phyloP scores from a whole-genome alignment of 371 early-diverging fungal species.

The Mortierella sp. region DNA sequence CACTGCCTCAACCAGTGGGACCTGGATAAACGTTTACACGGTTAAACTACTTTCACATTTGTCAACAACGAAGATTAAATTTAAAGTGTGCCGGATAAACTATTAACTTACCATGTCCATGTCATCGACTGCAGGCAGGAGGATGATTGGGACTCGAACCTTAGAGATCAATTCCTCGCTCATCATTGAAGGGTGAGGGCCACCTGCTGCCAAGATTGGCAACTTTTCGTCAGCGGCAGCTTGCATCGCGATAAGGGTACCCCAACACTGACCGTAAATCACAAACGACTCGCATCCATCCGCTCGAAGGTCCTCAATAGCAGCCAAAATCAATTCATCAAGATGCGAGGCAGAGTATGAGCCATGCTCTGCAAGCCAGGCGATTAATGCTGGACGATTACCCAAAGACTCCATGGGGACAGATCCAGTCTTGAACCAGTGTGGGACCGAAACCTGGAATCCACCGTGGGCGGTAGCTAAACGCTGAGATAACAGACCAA shows the following conservation, averaged over 20 bases:
- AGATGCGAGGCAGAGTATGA: constrained; percentile 28
- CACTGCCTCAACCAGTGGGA: constrained; percentile 17
- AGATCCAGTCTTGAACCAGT: constrained; percentile 20
- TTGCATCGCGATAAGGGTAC: constrained; percentile 20
- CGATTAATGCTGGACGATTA: neutral
- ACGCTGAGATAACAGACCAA: constrained; percentile 10
- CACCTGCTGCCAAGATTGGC: constrained; percentile 25
- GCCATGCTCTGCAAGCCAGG: constrained; percentile 27
- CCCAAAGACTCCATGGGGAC: constrained; percentile 13
- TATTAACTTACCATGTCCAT: constrained; percentile 32
- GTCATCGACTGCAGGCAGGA: constrained; percentile 45
- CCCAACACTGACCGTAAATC: constrained; percentile 54
- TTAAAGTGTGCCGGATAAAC: too few species aligned
- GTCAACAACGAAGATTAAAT: too few species aligned
- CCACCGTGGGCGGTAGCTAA: constrained; percentile 38
- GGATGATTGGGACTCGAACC: constrained; percentile 27
- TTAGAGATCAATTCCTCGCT: constrained; percentile 22
- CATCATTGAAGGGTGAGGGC: constrained; percentile 40
- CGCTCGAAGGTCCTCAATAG: constrained; percentile 36
- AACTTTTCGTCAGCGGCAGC: constrained; percentile 24
- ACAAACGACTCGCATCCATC: constrained; percentile 33
- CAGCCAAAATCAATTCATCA: constrained; percentile 20
- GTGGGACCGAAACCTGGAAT: constrained; percentile 36
- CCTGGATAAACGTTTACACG: too few species aligned
- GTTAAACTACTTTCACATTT: too few species aligned